Base-by-base conservation (phyloP, 371 early-diverging fungal species). In the Mucor irregularis region DNA sequence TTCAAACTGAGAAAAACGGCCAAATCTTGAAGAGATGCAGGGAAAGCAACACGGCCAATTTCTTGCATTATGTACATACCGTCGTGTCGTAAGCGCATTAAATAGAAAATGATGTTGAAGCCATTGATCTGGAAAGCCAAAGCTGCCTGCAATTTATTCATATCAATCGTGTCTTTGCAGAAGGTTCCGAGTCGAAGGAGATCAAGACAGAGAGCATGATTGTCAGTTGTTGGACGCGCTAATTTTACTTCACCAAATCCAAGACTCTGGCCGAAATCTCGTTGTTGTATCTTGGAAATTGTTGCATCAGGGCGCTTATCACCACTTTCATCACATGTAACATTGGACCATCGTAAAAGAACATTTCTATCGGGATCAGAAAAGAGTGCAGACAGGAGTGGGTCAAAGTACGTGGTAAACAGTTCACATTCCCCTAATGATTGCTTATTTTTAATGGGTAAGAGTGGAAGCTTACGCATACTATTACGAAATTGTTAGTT, bases 41-140 rank as follows among this genome's bases (percentile, higher is more conserved):
- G 54, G 42, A 65, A 60, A 31, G 58, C 49, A 34, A 64, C 37
- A 30, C 46, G 56, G 31, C 53, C 37, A 54, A 66, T 60, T 60
- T 65, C 54, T 49, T 56, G 61, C 57, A 65, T 65, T 8, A 57
- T 28, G 38, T 64, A 56, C 2, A 64, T 59, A 37, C 57, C 65
- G 60, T 60, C 60, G 44, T 56, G 60, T 33, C 49, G 62, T 53
- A 56, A 52, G 51, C 56, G 53, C 47, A 47, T 46, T 30, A 62
- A 62, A 37, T 51, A 62, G 34, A 62, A 56, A 17, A 51, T 53
- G 47, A 62, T 56, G 43, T 17, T 57, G 33, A 57, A 44, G 22
- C 54, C 52, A 37, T 62, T 40, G 25, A 62, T 56, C 29, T 62
- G 56, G 40, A 61, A 61, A 44, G 51, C 29, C 51, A 61, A 51